Evolutionary conservation across 495 filamentous ascomycete species (phyloP).

Genomic region (Astrothelium macrocarpum): DNA sequence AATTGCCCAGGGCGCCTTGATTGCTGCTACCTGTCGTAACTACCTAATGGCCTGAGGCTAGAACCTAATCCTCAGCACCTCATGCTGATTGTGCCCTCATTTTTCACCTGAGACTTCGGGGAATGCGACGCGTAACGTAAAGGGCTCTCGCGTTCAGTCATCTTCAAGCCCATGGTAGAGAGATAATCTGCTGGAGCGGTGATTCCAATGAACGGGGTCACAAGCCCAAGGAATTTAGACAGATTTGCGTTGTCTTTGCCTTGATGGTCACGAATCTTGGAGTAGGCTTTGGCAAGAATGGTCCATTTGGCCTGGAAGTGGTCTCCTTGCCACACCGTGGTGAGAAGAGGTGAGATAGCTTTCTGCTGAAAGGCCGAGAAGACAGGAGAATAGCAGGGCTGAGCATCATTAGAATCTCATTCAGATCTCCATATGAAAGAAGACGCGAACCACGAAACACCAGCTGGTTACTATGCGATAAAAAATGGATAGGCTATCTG

Average conservation of each 20-base stretch:
- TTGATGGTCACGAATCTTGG: slow-evolving; percentile 38
- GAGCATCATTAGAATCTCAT: background rate
- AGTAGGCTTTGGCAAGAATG: slow-evolving; percentile 41
- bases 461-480: background rate
- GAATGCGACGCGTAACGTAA: no score
- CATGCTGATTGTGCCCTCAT: background rate
- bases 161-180: slow-evolving; percentile 33
- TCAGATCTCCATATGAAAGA: background rate
- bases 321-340: slow-evolving; percentile 38
- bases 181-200: slow-evolving; percentile 34
- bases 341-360: slow-evolving; percentile 32
- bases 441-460: background rate
- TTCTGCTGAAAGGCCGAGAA: slow-evolving; percentile 6
- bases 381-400: slow-evolving; percentile 12
- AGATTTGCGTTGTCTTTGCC: slow-evolving; percentile 34
- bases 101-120: no score
- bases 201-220: slow-evolving; percentile 34
- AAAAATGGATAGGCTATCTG: background rate
- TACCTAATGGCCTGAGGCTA: background rate
- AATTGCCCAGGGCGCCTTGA: background rate
- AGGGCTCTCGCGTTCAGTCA: slow-evolving; percentile 4
- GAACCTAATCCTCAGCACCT: background rate
- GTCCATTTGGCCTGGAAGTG: slow-evolving; percentile 40
- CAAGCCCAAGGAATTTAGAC: slow-evolving; percentile 31
- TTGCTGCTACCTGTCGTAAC: background rate